A percentile compares a stretch with the other conserved stretches of the same genome.
Evolutionary conservation across 2,329 filamentous ascomycete genomes (phyloP).

Genomic region (Xylariaceae sp.): DNA sequence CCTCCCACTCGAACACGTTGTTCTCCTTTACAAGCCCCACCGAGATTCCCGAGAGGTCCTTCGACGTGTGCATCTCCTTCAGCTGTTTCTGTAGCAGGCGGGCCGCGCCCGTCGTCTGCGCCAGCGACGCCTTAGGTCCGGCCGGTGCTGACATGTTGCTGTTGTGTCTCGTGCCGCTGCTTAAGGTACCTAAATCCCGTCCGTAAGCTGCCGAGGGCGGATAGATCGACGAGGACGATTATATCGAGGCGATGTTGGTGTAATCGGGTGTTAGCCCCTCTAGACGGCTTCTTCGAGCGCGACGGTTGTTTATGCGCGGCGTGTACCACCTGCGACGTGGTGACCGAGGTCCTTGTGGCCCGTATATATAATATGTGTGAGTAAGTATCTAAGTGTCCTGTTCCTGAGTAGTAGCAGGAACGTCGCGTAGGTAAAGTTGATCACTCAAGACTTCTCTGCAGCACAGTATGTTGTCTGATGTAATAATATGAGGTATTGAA

Average conservation of each 20-base stretch:
- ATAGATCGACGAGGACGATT: not conserved
- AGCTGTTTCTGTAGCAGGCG: slow-evolving; percentile 81
- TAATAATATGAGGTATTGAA: no score
- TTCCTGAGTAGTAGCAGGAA: no score
- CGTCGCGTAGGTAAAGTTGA: no score
- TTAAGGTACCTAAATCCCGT: slow-evolving; percentile 41
- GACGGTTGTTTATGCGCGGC: not conserved
- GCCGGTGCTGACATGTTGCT: slow-evolving; percentile 41
- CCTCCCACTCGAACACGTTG: slow-evolving; percentile 97
- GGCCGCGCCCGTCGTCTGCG: slow-evolving; percentile 60
- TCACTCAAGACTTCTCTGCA: no score
- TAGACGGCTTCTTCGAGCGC: not conserved
- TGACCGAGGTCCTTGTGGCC: no score
- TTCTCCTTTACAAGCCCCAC: slow-evolving; percentile 82
- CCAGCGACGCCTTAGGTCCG: slow-evolving; percentile 52
- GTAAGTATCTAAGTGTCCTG: no score
- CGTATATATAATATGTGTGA: no score
- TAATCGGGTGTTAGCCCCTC: not conserved
- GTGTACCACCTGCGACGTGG: not conserved
- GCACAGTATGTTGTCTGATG: no score
- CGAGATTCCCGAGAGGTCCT: slow-evolving; percentile 91
- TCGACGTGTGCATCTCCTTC: slow-evolving; percentile 90
- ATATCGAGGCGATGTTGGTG: not conserved
- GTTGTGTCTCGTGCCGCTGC: not conserved
- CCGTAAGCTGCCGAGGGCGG: not conserved